Evolutionary conservation across 306 rosid genomes (phyloP).

Genomic region (Prunus dulcis): DNA sequence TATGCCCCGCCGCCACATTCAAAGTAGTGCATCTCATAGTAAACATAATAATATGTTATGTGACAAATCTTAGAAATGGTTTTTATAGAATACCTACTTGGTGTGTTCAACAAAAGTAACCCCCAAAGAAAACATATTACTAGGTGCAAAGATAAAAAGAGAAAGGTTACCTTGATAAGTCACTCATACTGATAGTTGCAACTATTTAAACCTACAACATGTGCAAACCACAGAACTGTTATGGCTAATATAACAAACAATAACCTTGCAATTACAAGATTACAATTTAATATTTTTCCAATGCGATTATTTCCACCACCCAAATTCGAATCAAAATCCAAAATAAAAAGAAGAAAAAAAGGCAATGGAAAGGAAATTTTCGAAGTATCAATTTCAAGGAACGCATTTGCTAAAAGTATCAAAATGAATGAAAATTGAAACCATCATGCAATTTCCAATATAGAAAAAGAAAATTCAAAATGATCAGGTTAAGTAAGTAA

Average conservation of each 20-base stretch:
- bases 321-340: background rate
- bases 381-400: background rate
- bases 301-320: background rate
- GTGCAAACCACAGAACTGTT: background rate
- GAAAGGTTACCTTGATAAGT: slow-evolving; percentile 31
- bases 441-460: background rate
- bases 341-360: background rate
- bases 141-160: background rate
- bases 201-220: slow-evolving; percentile 16
- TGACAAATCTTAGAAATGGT: background rate
- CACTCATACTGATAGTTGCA: slow-evolving; percentile 24
- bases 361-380: background rate
- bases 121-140: background rate
- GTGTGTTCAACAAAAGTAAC: background rate
- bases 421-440: background rate
- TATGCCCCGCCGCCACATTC: background rate
- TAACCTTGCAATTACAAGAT: background rate
- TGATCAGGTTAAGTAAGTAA: background rate
- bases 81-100: background rate
- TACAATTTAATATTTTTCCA: background rate
- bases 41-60: background rate
- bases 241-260: background rate
- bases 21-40: background rate
- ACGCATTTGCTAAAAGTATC: background rate
- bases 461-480: background rate